A percentile compares a stretch with the other conserved stretches of the same genome.
These are phyloP conservation scores for Citrullus mucosospermus DNA, from an alignment of 306 rosid genomes.

Conservation along the genomic window DNA sequence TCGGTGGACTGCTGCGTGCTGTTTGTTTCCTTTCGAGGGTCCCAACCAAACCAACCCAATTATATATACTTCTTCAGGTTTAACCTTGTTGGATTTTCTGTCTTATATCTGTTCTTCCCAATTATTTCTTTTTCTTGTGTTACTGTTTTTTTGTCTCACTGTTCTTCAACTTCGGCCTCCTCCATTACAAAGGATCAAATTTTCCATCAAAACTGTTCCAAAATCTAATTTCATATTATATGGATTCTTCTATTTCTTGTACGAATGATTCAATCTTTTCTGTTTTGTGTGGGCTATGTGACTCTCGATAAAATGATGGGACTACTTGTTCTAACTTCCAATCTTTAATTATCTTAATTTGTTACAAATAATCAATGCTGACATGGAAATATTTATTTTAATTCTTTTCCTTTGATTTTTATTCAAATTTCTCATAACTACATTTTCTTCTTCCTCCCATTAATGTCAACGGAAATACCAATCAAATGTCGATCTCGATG, in stretches of 20 bases:
- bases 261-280: neutral
- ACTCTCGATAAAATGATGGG: neutral
- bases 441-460: neutral
- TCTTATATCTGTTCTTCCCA: neutral
- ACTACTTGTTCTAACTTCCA: neutral
- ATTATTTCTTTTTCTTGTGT: neutral
- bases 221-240: neutral
- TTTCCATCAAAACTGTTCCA: neutral
- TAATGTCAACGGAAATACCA: too few species aligned
- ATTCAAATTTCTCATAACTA: neutral
- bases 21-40: constrained; percentile 10
- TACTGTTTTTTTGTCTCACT: neutral
- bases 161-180: neutral
- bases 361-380: neutral
- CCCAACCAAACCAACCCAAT: neutral
- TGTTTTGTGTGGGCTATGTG: neutral
- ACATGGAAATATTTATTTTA: neutral
- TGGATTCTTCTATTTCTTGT: neutral
- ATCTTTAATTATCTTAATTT: neutral
- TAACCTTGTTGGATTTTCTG: constrained; percentile 1
- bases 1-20: neutral
- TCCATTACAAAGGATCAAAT: neutral
- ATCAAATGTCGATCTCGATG: too few species aligned
- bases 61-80: neutral
- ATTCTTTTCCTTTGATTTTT: neutral